Conservation (phyloP, 2,329 filamentous ascomycete species). For the Verticillium longisporum region DNA sequence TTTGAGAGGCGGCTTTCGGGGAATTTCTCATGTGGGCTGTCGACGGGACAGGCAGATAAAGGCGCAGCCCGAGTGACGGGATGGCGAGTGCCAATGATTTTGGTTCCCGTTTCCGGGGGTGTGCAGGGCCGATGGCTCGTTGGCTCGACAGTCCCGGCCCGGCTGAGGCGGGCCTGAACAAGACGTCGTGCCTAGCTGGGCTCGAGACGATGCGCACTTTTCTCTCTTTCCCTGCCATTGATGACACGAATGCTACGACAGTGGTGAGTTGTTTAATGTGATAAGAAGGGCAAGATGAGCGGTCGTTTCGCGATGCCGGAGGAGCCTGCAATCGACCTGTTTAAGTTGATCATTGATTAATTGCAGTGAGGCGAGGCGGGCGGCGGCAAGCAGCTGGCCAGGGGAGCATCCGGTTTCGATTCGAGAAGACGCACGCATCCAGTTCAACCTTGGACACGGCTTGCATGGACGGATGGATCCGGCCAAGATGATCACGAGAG, state of each 20-base stretch:
- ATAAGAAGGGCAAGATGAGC: background rate
- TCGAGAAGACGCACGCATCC: background rate
- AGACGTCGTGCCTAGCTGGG: background rate
- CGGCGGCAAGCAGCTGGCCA: background rate
- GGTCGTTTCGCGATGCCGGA: background rate
- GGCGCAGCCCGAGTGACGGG: background rate
- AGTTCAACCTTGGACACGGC: background rate
- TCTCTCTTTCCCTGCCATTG: background rate
- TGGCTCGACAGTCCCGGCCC: constrained; percentile 7
- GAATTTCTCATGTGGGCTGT: background rate
- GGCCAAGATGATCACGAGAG: too few species aligned
- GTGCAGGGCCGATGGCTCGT: constrained; percentile 9
- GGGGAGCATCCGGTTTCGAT: background rate
- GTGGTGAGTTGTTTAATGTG: background rate
- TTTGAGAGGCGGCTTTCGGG: background rate
- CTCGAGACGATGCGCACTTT: background rate
- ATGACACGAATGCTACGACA: too few species aligned
- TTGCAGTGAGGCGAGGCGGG: background rate
- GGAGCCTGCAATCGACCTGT: background rate
- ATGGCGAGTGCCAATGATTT: background rate
- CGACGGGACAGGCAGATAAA: background rate
- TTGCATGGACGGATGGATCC: background rate
- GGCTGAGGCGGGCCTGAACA: constrained; percentile 6
- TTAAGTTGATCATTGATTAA: background rate
- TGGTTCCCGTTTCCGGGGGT: background rate